Evolutionary conservation across 805 yeast species (phyloP).

Genomic region (Maudiozyma pseudohumilis): DNA sequence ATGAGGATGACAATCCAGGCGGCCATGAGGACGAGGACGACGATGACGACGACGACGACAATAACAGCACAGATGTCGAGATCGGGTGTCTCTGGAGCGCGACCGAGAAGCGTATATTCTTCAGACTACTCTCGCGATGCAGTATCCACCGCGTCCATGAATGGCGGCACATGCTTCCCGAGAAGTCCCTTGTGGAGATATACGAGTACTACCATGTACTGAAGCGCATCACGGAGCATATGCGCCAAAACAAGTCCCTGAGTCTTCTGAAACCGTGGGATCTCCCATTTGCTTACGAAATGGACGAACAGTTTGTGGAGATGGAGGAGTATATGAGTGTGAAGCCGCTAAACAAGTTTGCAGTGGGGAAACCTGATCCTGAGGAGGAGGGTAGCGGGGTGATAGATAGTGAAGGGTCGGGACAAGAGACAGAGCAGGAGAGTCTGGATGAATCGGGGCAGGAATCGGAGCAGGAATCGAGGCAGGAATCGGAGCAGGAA

Average conservation of each 20-base stretch:
- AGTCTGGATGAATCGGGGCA: too few relatives aligned
- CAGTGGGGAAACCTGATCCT: too few relatives aligned
- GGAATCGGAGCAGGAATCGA: neutral
- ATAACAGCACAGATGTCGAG: neutral
- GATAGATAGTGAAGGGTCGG: too few relatives aligned
- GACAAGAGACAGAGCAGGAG: too few relatives aligned
- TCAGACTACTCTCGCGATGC: conserved; percentile 21
- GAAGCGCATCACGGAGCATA: conserved; percentile 9
- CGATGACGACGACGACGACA: neutral
- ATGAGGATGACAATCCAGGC: neutral
- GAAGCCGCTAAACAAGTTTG: conserved; percentile 2
- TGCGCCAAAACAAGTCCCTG: conserved; percentile 11
- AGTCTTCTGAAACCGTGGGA: conserved; percentile 15
- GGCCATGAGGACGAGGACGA: neutral
- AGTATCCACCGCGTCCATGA: conserved; percentile 27
- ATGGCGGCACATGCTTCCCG: conserved; percentile 17
- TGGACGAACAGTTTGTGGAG: conserved; percentile 20
- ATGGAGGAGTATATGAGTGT: conserved; percentile 21
- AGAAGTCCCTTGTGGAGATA: conserved; percentile 24
- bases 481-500: too few relatives aligned
- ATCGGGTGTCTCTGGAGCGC: conserved; percentile 24
- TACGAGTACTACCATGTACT: conserved; percentile 19
- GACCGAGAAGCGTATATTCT: conserved; percentile 24
- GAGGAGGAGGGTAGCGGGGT: too few relatives aligned
- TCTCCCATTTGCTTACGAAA: conserved; percentile 28